A percentile compares a stretch with the other conserved stretches of the same genome.
phyloP scores from a whole-genome alignment of 139 green algal genomes.

The Desmodesmus armatus region DNA sequence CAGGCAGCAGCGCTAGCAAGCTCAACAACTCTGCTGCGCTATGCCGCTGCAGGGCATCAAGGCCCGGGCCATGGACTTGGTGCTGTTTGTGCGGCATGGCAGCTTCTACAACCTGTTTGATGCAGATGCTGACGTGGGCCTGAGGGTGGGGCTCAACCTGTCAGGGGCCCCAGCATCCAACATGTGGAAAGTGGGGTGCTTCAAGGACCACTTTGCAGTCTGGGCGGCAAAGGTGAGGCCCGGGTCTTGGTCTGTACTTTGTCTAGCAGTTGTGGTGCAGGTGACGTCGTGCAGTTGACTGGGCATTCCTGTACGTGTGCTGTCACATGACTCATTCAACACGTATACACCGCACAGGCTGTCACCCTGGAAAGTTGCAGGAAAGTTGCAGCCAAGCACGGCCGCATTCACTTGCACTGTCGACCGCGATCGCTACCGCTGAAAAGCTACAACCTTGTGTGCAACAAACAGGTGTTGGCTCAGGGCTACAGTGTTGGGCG shows the following conservation, averaged over 20 bases:
- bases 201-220: constrained; percentile 56
- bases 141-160: constrained; percentile 68
- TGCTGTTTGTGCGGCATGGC: constrained; percentile 73
- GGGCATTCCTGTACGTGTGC: too few species aligned
- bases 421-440: too few species aligned
- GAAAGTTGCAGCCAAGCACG: too few species aligned
- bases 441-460: too few species aligned
- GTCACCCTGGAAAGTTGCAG: too few species aligned
- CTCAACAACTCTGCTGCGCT: background rate
- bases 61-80: constrained; percentile 64
- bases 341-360: too few species aligned
- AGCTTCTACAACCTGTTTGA: constrained; percentile 82
- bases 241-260: background rate
- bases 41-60: constrained; percentile 59
- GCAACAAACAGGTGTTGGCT: constrained; percentile 56
- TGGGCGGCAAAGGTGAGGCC: constrained; percentile 60
- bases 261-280: too few species aligned
- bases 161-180: constrained; percentile 58
- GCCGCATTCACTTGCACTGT: too few species aligned
- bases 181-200: constrained; percentile 80
- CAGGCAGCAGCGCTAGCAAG: background rate
- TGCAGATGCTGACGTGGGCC: constrained; percentile 70
- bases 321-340: too few species aligned
- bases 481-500: constrained; percentile 71
- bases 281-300: too few species aligned